phyloP scores from a whole-genome alignment of 139 green algal species.

The Tetradesmus lagerheimii region DNA sequence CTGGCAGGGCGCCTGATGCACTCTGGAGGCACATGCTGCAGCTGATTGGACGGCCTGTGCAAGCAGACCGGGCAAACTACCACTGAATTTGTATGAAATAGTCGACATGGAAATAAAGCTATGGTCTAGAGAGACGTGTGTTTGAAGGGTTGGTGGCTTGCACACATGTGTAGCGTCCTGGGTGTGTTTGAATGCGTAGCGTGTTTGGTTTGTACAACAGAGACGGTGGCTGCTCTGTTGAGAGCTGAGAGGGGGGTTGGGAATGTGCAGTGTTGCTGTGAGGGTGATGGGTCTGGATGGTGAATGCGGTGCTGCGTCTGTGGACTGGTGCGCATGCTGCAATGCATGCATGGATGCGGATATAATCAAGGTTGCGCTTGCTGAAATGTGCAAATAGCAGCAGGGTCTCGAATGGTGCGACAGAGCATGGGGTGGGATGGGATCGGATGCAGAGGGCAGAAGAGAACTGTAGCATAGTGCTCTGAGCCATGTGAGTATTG shows the following conservation, averaged over 20 bases:
- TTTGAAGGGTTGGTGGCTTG: too few species aligned
- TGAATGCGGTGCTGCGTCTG: too few species aligned
- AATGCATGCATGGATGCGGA: too few species aligned
- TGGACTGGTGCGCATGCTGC: too few species aligned
- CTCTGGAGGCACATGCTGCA: constrained; percentile 4
- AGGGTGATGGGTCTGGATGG: too few species aligned
- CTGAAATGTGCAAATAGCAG: background rate
- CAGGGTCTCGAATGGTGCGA: too few species aligned
- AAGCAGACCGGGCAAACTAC: background rate
- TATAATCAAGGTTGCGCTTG: background rate
- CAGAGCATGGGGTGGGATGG: background rate
- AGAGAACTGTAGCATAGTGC: background rate
- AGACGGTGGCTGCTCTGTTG: background rate
- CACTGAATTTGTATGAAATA: background rate
- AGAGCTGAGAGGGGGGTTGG: too few species aligned
- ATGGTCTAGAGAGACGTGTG: too few species aligned
- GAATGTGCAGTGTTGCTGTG: too few species aligned
- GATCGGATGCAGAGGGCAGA: background rate
- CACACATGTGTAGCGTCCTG: background rate
- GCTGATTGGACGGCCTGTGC: background rate
- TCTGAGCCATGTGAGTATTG: background rate
- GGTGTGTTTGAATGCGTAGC: background rate
- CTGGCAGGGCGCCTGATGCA: background rate
- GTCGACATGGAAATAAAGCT: too few species aligned
- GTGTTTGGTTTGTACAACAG: background rate